Evolutionary conservation across 2,329 filamentous ascomycete genomes (phyloP).

Genomic region (Paecilomyces formosus): DNA sequence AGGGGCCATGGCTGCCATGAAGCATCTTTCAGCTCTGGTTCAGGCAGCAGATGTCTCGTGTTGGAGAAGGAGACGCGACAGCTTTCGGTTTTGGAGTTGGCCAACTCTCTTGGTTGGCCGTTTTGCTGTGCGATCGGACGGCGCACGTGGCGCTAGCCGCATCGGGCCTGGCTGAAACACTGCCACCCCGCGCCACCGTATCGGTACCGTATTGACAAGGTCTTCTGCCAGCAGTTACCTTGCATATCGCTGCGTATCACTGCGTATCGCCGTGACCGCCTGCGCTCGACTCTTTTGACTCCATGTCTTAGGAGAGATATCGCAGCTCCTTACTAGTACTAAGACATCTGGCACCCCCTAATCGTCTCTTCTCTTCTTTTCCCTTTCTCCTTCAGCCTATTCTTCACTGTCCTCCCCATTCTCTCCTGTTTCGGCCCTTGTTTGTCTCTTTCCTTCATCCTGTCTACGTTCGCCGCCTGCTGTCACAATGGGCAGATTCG

Average conservation of each 20-base stretch:
- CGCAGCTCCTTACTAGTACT: background rate
- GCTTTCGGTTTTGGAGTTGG: background rate
- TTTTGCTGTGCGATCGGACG: background rate
- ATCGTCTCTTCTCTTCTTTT: background rate
- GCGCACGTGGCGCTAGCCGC: background rate
- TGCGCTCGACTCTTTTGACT: background rate
- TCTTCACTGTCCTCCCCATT: background rate
- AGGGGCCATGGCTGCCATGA: constrained; percentile 31
- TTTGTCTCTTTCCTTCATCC: background rate
- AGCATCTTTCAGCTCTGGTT: constrained; percentile 8
- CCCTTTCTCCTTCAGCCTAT: background rate
- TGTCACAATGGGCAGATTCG: constrained; percentile 17
- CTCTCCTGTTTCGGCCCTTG: background rate
- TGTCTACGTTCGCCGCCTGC: background rate
- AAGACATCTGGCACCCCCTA: background rate
- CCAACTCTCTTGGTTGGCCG: no score
- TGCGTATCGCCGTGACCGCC: background rate
- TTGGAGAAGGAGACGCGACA: background rate
- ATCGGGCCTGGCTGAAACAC: constrained; percentile 5
- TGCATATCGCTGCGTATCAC: no score
- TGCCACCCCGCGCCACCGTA: background rate
- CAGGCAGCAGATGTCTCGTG: constrained; percentile 2
- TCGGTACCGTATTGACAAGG: background rate
- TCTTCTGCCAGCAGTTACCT: no score
- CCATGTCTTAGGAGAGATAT: background rate